phyloP scores from a whole-genome alignment of 495 filamentous ascomycete genomes.

The Copromyces sp. region DNA sequence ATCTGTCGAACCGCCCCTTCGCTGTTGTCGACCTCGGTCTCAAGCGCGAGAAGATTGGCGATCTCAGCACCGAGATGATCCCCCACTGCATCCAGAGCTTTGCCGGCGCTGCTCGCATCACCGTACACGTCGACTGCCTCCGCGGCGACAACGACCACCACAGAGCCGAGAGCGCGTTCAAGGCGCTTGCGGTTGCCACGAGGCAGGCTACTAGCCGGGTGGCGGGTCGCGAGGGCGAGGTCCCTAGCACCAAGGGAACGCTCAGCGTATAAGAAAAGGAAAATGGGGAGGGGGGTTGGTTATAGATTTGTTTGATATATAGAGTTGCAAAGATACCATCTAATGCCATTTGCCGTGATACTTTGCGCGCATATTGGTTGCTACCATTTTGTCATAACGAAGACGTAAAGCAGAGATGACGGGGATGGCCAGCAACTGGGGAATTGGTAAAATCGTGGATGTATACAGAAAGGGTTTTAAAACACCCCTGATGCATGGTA shows the following conservation, averaged over 20 bases:
- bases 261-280: constrained; percentile 33
- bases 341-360: not conserved
- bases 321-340: not conserved
- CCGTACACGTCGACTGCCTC: constrained; percentile 83
- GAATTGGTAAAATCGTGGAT: not conserved
- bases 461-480: not conserved
- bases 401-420: not conserved
- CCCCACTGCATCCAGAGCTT: constrained; percentile 92
- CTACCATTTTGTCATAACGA: not conserved
- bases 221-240: constrained; percentile 73
- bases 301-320: not conserved
- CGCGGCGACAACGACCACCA: constrained; percentile 93
- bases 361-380: not conserved
- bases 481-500: not conserved
- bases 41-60: constrained; percentile 83
- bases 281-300: not conserved
- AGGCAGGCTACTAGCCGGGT: constrained; percentile 62
- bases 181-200: constrained; percentile 83
- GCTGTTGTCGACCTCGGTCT: constrained; percentile 72
- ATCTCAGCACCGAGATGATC: constrained; percentile 91
- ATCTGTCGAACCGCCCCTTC: constrained; percentile 85
- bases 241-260: constrained; percentile 91
- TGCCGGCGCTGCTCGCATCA: constrained; percentile 81
- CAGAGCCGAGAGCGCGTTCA: constrained; percentile 92
- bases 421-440: not conserved